Evolutionary conservation across 805 yeast genomes (phyloP).

Genomic region (Myxozyma geophila): DNA sequence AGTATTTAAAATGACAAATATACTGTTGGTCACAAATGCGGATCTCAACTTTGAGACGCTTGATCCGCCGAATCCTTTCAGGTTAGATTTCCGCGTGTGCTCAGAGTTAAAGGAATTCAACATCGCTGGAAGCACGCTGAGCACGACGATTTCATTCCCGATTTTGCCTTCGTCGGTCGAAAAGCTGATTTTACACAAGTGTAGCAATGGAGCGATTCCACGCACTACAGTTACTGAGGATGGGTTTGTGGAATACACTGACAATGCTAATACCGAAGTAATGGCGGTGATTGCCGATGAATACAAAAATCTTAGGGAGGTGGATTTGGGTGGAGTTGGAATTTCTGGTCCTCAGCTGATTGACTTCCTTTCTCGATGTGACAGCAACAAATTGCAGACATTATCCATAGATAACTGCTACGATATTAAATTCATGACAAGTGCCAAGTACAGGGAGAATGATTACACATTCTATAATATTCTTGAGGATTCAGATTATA

Average conservation of each 20-base stretch:
- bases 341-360: constrained; percentile 9
- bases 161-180: constrained; percentile 13
- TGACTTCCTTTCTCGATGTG: constrained; percentile 15
- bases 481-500: constrained; percentile 12
- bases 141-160: constrained; percentile 6
- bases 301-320: constrained; percentile 11
- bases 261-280: constrained; percentile 1
- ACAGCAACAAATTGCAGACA: constrained; percentile 10
- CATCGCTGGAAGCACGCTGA: constrained; percentile 6
- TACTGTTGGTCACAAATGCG: background rate
- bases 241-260: background rate
- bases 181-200: constrained; percentile 2
- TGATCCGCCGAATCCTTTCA: constrained; percentile 15
- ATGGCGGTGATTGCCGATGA: constrained; percentile 12
- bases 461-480: background rate
- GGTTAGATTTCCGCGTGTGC: constrained; percentile 13
- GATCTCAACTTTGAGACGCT: constrained; percentile 3
- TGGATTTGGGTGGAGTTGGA: constrained; percentile 12
- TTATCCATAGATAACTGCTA: constrained; percentile 13
- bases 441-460: background rate
- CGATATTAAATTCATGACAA: constrained; percentile 1
- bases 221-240: background rate
- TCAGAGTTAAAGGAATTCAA: constrained; percentile 6
- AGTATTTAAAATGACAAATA: constrained; percentile 9
- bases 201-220: constrained; percentile 7